phyloP scores from a whole-genome alignment of 495 filamentous ascomycete genomes.

The Hypoxylon trugodes region DNA sequence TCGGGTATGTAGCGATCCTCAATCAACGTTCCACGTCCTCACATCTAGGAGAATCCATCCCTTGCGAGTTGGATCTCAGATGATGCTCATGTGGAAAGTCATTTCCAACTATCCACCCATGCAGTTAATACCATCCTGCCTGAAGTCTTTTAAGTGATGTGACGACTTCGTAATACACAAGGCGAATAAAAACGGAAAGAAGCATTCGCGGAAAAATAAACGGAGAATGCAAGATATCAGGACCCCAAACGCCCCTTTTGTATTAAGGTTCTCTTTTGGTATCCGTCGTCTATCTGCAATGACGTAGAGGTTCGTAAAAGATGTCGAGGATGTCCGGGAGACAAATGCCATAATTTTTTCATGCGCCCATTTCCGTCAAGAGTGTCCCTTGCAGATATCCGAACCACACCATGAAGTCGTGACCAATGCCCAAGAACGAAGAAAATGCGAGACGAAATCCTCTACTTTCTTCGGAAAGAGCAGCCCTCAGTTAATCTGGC shows the following conservation, averaged over 20 bases:
- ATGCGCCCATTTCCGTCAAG: conserved; percentile 60
- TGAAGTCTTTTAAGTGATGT: conserved; percentile 49
- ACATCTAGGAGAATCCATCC: conserved; percentile 50
- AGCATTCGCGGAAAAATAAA: conserved; percentile 54
- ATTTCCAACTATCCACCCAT: conserved; percentile 63
- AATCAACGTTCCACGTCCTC: conserved; percentile 66
- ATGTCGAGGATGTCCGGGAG: conserved; percentile 42
- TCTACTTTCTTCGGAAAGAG: conserved; percentile 99
- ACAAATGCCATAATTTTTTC: conserved; percentile 50
- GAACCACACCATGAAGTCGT: conserved; percentile 57
- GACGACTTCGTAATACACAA: conserved; percentile 47
- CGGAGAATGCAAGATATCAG: conserved; percentile 85
- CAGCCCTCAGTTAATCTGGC: conserved; percentile 97
- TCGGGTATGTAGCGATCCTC: conserved; percentile 64
- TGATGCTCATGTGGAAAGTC: conserved; percentile 56
- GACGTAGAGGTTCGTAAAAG: conserved; percentile 48
- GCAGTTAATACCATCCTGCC: conserved; percentile 54
- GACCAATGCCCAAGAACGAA: conserved; percentile 56
- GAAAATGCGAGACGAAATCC: conserved; percentile 52
- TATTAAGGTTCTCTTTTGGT: conserved; percentile 61
- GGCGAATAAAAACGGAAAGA: conserved; percentile 46
- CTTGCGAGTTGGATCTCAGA: conserved; percentile 13
- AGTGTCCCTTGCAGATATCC: conserved; percentile 62
- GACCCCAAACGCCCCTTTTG: conserved; percentile 72
- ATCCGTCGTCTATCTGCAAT: conserved; percentile 82